Evolutionary conservation across 2,329 filamentous ascomycete species (phyloP), one percentile per base, ranked within the genome.

Genomic region (Fusarium musae): DNA sequence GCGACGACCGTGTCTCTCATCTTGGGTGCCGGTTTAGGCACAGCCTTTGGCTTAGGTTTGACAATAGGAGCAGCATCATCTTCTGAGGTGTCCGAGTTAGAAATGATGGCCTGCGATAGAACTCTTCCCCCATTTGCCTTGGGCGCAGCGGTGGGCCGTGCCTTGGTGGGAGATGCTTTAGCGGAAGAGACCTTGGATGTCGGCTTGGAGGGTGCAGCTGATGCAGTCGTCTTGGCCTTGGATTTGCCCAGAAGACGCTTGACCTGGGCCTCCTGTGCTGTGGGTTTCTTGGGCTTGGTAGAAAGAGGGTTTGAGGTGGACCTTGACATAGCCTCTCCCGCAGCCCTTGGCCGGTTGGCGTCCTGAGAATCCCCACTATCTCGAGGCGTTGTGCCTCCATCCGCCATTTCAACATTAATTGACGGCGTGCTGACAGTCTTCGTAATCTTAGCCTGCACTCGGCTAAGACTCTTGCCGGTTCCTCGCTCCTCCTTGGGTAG

Each of bases 391-490:
- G 81, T 82, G 49, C 78, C 82, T 19, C 87, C 87, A 26, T 90
- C 88, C 13, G 82, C 80, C 74, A 87, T 88, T 63, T 88, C 85
- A 10, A 84, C 81, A 70, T 85, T 85, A 72, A 85, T 84, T 77
- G 87, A 89, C 3, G 88, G 84, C 8, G 79, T n/a, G 84, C 78
- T 37, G 80, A 81, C 56, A 59, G 56, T 86, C 77, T 87, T 88
- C 54, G 87, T 89, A 49, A 92, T 84, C 15, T 86, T 85, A 16
- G 86, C 87, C 73, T 92, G 90, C 13, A 92, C 81, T 74, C 87
- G 89, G 81, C 90, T 92, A 39, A 92, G 80, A 57, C 87, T 87
- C 57, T 87, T 90, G 59, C 90, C 90, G 69, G 82, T 83, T 59
- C 88, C 88, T 57, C 90, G 84, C 62, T 92, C 89, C 52, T 87